These are phyloP conservation scores for Fusarium pseudocircinatum DNA, from an alignment of 2,329 filamentous ascomycete species.

Conservation along the genomic window DNA sequence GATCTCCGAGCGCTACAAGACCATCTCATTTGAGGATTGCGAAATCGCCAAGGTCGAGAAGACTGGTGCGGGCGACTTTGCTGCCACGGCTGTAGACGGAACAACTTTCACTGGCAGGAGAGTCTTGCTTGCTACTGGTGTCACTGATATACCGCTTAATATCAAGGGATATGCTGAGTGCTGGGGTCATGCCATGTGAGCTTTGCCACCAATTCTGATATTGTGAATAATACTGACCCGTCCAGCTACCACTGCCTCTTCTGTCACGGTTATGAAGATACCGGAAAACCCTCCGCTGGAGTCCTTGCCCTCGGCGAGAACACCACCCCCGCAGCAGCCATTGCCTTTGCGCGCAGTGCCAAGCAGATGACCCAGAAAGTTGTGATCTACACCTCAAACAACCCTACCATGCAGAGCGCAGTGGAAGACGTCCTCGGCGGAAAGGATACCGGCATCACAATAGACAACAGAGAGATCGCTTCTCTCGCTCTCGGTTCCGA, in stretches of 20 bases:
- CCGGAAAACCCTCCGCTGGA: not conserved
- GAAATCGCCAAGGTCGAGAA: not conserved
- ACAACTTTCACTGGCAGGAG: not conserved
- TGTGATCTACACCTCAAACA: not conserved
- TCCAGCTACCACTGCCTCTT: not conserved
- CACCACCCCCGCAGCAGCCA: not conserved
- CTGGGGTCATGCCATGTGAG: not conserved
- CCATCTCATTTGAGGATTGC: not conserved
- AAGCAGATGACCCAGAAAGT: not conserved
- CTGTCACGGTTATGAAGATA: not conserved
- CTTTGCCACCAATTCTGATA: fast-evolving
- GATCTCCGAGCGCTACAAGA: not conserved
- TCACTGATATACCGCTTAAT: not conserved
- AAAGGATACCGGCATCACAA: not conserved
- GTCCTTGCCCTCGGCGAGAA: not conserved
- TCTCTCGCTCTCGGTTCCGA: not conserved
- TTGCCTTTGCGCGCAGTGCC: not conserved
- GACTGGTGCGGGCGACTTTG: not conserved
- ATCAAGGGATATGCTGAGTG: not conserved
- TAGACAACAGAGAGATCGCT: not conserved
- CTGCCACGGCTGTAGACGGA: not conserved
- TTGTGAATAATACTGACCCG: fast-evolving
- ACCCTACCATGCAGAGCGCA: not conserved
- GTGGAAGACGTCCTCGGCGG: not conserved
- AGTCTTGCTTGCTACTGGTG: not conserved